Evolutionary conservation across 2,329 filamentous ascomycete genomes (phyloP).

Genomic region (Ilyonectria destructans): DNA sequence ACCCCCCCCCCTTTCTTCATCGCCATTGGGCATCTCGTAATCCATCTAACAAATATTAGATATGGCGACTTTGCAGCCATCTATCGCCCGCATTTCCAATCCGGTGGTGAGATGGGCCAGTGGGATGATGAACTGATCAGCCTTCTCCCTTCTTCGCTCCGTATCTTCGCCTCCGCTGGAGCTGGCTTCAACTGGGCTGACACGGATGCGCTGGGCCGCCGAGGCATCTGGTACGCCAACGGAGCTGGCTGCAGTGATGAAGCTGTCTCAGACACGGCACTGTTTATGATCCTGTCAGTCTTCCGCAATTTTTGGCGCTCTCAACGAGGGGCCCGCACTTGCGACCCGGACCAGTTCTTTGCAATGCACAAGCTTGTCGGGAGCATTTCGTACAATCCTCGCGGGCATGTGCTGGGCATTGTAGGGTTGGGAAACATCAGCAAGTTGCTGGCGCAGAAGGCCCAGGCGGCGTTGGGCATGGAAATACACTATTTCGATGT

Average conservation of each 20-base stretch:
- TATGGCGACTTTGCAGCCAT: constrained; percentile 56
- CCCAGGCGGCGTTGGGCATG: constrained; percentile 65
- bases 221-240: constrained; percentile 61
- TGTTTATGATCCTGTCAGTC: constrained; percentile 61
- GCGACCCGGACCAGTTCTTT: constrained; percentile 35
- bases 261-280: constrained; percentile 60
- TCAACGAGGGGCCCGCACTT: constrained; percentile 38
- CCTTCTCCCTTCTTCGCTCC: constrained; percentile 67
- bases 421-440: constrained; percentile 66
- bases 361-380: constrained; percentile 41
- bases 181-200: constrained; percentile 78
- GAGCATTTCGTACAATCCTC: constrained; percentile 64
- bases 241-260: constrained; percentile 61
- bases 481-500: constrained; percentile 68
- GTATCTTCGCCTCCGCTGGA: constrained; percentile 74
- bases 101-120: constrained; percentile 75
- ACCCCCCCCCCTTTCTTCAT: background rate
- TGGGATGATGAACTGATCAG: constrained; percentile 73
- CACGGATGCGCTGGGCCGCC: constrained; percentile 59
- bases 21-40: background rate
- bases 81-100: constrained; percentile 73
- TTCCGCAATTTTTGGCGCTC: constrained; percentile 68
- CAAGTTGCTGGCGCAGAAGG: constrained; percentile 64
- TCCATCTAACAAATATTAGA: constrained; percentile 12
- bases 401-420: constrained; percentile 65